phyloP scores from a whole-genome alignment of 345 rosid genomes.

The Turritis glabra region DNA sequence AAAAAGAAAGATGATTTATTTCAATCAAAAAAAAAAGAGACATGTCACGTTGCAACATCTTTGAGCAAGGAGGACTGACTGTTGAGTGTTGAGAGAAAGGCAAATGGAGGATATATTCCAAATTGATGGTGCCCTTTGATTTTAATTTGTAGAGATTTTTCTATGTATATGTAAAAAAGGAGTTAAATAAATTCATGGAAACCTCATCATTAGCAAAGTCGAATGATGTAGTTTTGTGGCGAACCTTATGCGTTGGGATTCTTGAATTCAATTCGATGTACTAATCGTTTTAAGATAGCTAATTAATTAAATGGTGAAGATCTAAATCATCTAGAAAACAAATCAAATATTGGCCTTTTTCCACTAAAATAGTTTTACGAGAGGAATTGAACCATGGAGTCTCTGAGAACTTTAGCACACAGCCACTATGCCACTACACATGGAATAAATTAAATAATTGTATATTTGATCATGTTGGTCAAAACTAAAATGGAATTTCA shows the following conservation, averaged over 20 bases:
- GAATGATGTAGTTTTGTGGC: conserved; percentile 72
- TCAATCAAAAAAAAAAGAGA: conserved; percentile 17
- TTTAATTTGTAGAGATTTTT: conserved; percentile 1
- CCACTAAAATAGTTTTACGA: conserved; percentile 16
- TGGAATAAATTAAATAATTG: neutral
- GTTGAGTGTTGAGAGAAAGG: conserved; percentile 37
- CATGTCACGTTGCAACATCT: conserved; percentile 47
- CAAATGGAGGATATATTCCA: conserved; percentile 54
- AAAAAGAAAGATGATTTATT: neutral
- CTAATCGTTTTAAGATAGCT: neutral
- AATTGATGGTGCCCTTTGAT: conserved; percentile 53
- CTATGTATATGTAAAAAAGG: conserved; percentile 10
- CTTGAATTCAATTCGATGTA: conserved; percentile 35
- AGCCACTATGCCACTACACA: conserved; percentile 9
- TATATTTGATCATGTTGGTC: neutral
- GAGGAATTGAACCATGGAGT: neutral
- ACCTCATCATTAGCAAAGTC: conserved; percentile 60
- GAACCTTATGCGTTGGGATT: conserved; percentile 63
- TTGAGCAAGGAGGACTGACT: conserved; percentile 37
- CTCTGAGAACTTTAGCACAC: conserved; percentile 10
- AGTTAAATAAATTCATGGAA: conserved; percentile 42
- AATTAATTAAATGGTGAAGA: conserved; percentile 12
- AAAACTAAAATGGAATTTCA: neutral
- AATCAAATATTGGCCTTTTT: neutral
- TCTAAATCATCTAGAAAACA: conserved; percentile 14